phyloP scores from a whole-genome alignment of 2,329 filamentous ascomycete genomes.

The Colletotrichum sojae region DNA sequence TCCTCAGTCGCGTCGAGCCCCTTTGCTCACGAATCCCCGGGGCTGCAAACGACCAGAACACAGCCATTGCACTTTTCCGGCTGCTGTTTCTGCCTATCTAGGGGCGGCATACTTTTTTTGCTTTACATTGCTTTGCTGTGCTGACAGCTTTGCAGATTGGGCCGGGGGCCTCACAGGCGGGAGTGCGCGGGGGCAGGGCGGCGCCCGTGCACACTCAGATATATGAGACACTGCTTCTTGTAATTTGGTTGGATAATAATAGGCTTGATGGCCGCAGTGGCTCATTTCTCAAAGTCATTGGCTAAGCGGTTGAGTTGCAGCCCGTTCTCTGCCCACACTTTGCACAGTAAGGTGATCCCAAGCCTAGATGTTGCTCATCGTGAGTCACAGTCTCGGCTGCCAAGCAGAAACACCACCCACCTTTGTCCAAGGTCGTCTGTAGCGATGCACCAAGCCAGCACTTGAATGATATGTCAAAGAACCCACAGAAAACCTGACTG shows the following conservation, averaged over 20 bases:
- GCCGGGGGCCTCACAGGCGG: not conserved
- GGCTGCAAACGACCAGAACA: conserved; percentile 4
- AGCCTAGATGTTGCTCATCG: too few species aligned
- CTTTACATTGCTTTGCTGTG: not conserved
- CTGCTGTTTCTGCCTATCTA: not conserved
- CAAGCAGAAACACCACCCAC: too few species aligned
- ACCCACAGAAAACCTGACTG: not conserved
- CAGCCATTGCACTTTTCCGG: conserved; percentile 8
- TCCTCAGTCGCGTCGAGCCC: conserved; percentile 20
- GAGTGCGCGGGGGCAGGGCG: not conserved
- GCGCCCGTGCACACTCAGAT: not conserved
- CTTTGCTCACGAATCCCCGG: conserved; percentile 22
- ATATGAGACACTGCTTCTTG: too few species aligned
- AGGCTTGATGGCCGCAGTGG: too few species aligned
- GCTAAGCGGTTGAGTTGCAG: too few species aligned
- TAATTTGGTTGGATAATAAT: too few species aligned
- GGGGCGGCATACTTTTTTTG: conserved; percentile 13
- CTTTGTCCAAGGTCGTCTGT: too few species aligned
- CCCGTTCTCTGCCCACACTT: too few species aligned
- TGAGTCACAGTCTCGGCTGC: too few species aligned
- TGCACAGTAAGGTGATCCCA: too few species aligned
- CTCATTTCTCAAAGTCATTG: too few species aligned
- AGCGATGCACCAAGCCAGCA: not conserved
- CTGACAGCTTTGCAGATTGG: not conserved
- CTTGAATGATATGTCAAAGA: not conserved